Evolutionary conservation across 352 stramenopile species (phyloP).

Genomic region (Phytophthora pisi): DNA sequence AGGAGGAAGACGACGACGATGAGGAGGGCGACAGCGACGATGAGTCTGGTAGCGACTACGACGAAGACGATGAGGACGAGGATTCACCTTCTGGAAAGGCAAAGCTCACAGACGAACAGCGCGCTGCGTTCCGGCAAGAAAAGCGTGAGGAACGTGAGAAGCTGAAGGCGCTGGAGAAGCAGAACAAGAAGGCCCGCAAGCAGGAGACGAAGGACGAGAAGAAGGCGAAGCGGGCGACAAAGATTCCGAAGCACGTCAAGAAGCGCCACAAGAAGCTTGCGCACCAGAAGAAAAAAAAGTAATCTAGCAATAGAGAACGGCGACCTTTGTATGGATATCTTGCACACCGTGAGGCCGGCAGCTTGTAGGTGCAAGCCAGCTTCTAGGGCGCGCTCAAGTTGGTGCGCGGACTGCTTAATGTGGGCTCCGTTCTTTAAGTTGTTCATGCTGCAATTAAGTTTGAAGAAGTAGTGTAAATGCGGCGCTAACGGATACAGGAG

Average conservation of each 20-base stretch:
- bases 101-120: conserved; percentile 81
- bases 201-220: conserved; percentile 95
- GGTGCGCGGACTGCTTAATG: too few species aligned
- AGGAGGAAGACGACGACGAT: conserved; percentile 53
- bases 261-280: conserved; percentile 96
- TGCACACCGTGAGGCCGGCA: too few species aligned
- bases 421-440: too few species aligned
- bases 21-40: conserved; percentile 40
- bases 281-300: conserved; percentile 81
- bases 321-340: not conserved
- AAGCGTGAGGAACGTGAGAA: conserved; percentile 74
- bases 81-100: conserved; percentile 22
- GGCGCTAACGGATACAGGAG: conserved; percentile 57
- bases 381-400: too few species aligned
- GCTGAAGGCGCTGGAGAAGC: conserved; percentile 58
- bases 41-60: conserved; percentile 43
- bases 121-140: conserved; percentile 84
- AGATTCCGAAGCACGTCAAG: conserved; percentile 99
- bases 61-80: conserved; percentile 27
- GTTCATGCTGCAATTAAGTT: too few species aligned
- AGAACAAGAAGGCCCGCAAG: conserved; percentile 94
- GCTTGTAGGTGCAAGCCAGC: too few species aligned
- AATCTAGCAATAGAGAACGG: conserved; percentile 22
- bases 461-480: not conserved
- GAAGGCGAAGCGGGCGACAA: conserved; percentile 93